A percentile compares a stretch with the other conserved stretches of the same genome.
Evolutionary conservation across 208 protist genomes (phyloP).

Genomic region (Leishmania tropica): DNA sequence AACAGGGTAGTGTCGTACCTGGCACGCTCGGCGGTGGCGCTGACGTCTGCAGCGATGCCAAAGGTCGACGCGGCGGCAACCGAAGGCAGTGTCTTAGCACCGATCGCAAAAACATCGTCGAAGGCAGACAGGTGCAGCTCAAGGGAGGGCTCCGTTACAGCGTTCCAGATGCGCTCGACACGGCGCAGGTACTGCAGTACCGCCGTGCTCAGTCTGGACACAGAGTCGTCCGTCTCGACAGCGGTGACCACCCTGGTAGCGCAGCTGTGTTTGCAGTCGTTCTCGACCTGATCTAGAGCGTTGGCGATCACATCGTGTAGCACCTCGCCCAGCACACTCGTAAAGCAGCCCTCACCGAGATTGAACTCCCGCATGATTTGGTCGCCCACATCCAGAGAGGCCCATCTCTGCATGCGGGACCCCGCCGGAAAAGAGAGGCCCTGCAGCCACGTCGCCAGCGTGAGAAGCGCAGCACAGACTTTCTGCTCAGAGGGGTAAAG

Average conservation of each 20-base stretch:
- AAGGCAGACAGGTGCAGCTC: slow-evolving; percentile 17
- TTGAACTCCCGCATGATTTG: slow-evolving; percentile 22
- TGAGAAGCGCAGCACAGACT: slow-evolving; percentile 16
- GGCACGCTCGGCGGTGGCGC: background rate
- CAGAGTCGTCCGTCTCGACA: slow-evolving; percentile 10
- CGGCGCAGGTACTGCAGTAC: slow-evolving; percentile 23
- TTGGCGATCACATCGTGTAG: slow-evolving; percentile 12
- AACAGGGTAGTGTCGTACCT: slow-evolving; percentile 15
- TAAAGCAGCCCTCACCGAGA: slow-evolving; percentile 22
- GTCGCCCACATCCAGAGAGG: slow-evolving; percentile 25
- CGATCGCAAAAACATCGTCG: slow-evolving; percentile 6
- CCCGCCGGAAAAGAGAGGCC: slow-evolving; percentile 10
- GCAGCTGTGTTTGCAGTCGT: background rate
- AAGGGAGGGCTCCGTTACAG: slow-evolving; percentile 19
- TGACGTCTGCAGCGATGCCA: background rate
- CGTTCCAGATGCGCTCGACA: slow-evolving; percentile 23
- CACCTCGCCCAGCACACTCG: slow-evolving; percentile 17
- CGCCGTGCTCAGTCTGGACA: background rate
- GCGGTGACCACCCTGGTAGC: background rate
- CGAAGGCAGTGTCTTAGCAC: background rate
- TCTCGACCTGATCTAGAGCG: slow-evolving; percentile 11
- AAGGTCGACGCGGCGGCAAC: background rate
- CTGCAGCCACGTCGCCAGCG: slow-evolving; percentile 10
- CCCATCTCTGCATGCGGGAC: slow-evolving; percentile 23
- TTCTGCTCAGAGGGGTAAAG: slow-evolving; percentile 18